phyloP scores from a whole-genome alignment of 768 basidiomycete species.

The Rhizopogon salebrosus region DNA sequence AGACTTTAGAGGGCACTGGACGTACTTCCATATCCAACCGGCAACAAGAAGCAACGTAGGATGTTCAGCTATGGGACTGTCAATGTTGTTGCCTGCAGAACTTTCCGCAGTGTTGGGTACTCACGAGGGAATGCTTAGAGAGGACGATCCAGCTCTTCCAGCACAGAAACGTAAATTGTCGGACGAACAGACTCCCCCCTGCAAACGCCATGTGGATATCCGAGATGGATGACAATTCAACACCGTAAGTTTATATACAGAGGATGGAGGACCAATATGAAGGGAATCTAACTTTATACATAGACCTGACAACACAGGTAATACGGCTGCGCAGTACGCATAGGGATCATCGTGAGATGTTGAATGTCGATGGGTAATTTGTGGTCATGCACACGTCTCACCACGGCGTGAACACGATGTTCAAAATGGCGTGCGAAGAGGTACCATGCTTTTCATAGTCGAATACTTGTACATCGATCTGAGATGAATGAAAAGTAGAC shows the following conservation, averaged over 20 bases:
- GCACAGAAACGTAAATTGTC: conserved; percentile 54
- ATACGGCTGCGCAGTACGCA: no score
- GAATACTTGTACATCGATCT: no score
- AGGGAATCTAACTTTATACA: background rate
- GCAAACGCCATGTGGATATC: background rate
- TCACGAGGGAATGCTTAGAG: conserved; percentile 58
- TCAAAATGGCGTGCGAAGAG: no score
- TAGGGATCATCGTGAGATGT: no score
- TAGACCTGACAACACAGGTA: no score
- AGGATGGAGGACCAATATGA: background rate
- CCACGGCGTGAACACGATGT: no score
- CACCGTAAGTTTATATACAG: background rate
- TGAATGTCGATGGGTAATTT: no score
- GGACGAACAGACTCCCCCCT: conserved; percentile 44
- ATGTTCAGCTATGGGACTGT: conserved; percentile 43
- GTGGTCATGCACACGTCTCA: no score
- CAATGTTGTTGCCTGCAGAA: background rate
- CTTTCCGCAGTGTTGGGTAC: conserved; percentile 17
- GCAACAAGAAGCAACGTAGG: conserved; percentile 56
- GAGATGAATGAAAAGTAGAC: no score
- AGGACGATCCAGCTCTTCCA: conserved; percentile 77
- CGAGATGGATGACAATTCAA: background rate
- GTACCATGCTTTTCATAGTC: no score
- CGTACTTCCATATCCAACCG: conserved; percentile 51
- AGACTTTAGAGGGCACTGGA: background rate